Evolutionary conservation across 2,329 filamentous ascomycete species (phyloP).

Genomic region (Epichloe gansuensis): DNA sequence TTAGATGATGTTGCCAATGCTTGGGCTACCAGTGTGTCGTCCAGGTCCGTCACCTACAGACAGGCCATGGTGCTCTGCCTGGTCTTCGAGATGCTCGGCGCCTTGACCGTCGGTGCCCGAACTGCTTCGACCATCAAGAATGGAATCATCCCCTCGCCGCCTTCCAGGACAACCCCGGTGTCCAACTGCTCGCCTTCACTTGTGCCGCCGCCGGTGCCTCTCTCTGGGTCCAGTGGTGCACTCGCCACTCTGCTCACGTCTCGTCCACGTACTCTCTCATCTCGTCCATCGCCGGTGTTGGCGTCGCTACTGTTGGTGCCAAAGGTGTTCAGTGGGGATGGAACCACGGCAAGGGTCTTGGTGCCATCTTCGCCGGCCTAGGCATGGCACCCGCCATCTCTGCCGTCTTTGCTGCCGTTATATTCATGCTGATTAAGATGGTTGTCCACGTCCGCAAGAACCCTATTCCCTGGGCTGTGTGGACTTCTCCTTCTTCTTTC

Average conservation of each 20-base stretch:
- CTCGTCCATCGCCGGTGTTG: conserved; percentile 54
- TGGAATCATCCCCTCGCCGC: conserved; percentile 49
- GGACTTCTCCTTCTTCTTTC: conserved; percentile 66
- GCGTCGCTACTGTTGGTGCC: conserved; percentile 51
- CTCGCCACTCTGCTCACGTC: conserved; percentile 56
- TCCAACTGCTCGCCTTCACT: conserved; percentile 55
- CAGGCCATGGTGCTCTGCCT: conserved; percentile 54
- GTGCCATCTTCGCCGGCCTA: conserved; percentile 59
- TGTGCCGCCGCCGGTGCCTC: conserved; percentile 51
- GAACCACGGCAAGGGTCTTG: conserved; percentile 55
- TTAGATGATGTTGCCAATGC: conserved; percentile 74
- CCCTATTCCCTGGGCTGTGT: conserved; percentile 61
- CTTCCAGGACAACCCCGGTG: conserved; percentile 48
- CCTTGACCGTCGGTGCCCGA: conserved; percentile 51
- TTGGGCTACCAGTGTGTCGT: conserved; percentile 69
- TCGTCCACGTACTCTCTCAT: conserved; percentile 60
- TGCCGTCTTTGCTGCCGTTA: conserved; percentile 48
- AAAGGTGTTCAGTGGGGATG: conserved; percentile 55
- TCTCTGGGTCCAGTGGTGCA: conserved; percentile 70
- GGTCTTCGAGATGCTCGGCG: conserved; percentile 55
- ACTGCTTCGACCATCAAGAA: conserved; percentile 70
- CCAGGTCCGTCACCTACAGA: conserved; percentile 59
- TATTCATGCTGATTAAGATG: conserved; percentile 55
- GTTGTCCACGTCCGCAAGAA: conserved; percentile 61
- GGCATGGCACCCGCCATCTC: conserved; percentile 60